Percentiles rank a stretch among this genome's conserved stretches.
phyloP scores from a whole-genome alignment of 345 rosid species.

The Cochlearia excelsa region DNA sequence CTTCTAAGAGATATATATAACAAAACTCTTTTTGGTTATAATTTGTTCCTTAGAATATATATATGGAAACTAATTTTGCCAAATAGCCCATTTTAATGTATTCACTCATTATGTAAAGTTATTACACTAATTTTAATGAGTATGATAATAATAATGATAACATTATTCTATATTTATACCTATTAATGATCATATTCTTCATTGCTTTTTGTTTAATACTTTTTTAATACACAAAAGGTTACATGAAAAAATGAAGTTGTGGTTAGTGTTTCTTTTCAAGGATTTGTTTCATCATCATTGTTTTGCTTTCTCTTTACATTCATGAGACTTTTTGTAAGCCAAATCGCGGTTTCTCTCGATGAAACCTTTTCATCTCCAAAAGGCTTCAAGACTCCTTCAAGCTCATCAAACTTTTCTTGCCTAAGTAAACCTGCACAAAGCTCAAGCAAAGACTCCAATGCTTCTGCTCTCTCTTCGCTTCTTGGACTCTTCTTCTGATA shows the following conservation, averaged over 20 bases:
- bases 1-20: constrained; percentile 17
- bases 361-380: constrained; percentile 92
- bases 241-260: constrained; percentile 8
- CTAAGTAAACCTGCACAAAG: constrained; percentile 87
- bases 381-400: constrained; percentile 80
- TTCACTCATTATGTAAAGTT: constrained; percentile 23
- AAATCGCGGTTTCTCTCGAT: constrained; percentile 96
- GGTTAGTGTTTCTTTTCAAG: constrained; percentile 27
- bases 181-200: not conserved
- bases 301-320: constrained; percentile 55
- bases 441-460: constrained; percentile 89
- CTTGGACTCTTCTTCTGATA: constrained; percentile 36
- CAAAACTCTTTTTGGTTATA: constrained; percentile 16
- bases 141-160: constrained; percentile 16
- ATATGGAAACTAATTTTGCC: constrained; percentile 2
- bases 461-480: constrained; percentile 81
- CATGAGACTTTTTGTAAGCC: constrained; percentile 90
- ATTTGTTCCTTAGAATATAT: constrained; percentile 21
- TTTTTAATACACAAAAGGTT: constrained; percentile 24
- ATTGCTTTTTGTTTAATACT: constrained; percentile 9
- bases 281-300: constrained; percentile 22
- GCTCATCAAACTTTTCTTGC: constrained; percentile 88
- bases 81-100: constrained; percentile 31
- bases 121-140: constrained; percentile 23
- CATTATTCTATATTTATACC: constrained; percentile 1